phyloP scores from a whole-genome alignment of 495 filamentous ascomycete genomes.

The Daldinia concentrica region DNA sequence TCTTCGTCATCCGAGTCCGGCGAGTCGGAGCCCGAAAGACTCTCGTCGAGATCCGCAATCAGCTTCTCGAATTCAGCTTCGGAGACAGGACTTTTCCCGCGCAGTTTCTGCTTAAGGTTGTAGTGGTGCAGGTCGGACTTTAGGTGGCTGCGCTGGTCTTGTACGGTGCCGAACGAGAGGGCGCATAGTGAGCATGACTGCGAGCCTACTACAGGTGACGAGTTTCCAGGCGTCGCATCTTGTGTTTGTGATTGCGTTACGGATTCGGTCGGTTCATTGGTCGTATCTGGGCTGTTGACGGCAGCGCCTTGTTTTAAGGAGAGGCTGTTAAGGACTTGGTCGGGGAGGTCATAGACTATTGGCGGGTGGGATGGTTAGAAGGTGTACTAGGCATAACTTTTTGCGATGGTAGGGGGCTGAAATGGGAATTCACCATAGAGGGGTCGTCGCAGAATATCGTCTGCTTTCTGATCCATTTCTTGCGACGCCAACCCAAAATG shows the following conservation, averaged over 20 bases:
- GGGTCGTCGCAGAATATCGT: slow-evolving; percentile 53
- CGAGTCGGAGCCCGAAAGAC: slow-evolving; percentile 82
- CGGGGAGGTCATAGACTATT: slow-evolving; percentile 86
- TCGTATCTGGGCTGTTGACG: slow-evolving; percentile 42
- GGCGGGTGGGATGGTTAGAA: slow-evolving; percentile 36
- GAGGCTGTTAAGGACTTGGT: slow-evolving; percentile 77
- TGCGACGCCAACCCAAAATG: not conserved
- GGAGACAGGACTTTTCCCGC: slow-evolving; percentile 70
- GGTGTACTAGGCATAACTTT: not conserved
- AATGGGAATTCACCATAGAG: slow-evolving; percentile 48
- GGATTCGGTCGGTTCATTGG: slow-evolving; percentile 32
- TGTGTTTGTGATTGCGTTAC: slow-evolving; percentile 33
- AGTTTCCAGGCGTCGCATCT: slow-evolving; percentile 49
- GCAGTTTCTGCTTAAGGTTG: slow-evolving; percentile 89
- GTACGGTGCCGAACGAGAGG: slow-evolving; percentile 71
- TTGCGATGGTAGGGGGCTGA: not conserved
- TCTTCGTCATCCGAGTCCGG: slow-evolving; percentile 63
- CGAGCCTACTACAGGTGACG: slow-evolving; percentile 61
- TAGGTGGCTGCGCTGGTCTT: slow-evolving; percentile 85
- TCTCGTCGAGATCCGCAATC: slow-evolving; percentile 84
- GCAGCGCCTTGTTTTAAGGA: slow-evolving; percentile 61
- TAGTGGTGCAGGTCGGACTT: slow-evolving; percentile 94
- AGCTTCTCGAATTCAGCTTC: slow-evolving; percentile 87
- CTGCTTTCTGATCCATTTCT: slow-evolving; percentile 40
- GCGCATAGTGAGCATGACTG: slow-evolving; percentile 86